phyloP scores from a whole-genome alignment of 78 protist genomes.

The Cavenderia fasciculata region DNA sequence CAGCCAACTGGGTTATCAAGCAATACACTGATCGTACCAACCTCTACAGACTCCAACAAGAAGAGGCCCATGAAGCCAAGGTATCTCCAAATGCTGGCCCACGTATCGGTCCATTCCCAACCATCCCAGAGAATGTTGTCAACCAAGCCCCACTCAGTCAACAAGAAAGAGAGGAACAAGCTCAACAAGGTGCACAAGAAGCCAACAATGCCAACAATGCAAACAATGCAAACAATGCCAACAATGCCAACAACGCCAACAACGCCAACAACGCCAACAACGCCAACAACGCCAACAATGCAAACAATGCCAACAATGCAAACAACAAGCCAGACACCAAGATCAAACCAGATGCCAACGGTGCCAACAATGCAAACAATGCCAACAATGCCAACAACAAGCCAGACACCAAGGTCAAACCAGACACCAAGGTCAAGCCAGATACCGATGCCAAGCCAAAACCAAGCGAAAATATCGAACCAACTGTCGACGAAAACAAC shows the following conservation, averaged over 20 bases:
- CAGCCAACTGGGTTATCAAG: neutral
- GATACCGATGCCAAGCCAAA: neutral
- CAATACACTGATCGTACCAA: neutral
- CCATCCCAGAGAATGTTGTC: neutral
- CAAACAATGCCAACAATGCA: neutral
- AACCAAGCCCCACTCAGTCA: no score
- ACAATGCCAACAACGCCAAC: neutral
- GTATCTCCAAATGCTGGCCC: neutral
- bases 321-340: conserved; percentile 18
- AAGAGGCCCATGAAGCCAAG: neutral
- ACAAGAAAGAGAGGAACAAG: no score
- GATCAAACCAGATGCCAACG: conserved; percentile 1
- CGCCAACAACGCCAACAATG: neutral
- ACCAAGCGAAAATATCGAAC: neutral
- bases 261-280: neutral
- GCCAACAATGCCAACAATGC: neutral
- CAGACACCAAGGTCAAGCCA: neutral
- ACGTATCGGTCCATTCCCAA: neutral
- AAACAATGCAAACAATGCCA: neutral
- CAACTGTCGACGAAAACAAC: no score
- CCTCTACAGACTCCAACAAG: conserved; percentile 17
- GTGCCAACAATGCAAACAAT: neutral
- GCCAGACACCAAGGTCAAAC: neutral
- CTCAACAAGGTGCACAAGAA: neutral
- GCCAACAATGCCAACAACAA: neutral